Evolutionary conservation across 2,329 filamentous ascomycete species (phyloP), one percentile per base, ranked within the genome.

Genomic region (Cercospora sp.): DNA sequence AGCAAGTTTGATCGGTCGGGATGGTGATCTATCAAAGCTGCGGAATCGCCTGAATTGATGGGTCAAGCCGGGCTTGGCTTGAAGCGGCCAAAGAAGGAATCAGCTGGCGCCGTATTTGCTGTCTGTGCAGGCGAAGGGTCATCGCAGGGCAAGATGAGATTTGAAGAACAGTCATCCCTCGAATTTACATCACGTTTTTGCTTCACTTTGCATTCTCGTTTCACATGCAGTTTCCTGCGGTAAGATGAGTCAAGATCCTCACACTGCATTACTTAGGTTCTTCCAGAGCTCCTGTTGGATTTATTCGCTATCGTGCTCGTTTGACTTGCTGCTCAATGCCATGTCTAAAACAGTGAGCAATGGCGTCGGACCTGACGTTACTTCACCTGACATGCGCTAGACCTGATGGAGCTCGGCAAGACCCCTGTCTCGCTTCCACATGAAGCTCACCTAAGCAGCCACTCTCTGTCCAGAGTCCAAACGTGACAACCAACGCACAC

Each of bases 331-430:
- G 6, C 8, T 12, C 6, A 13, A 26, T 28, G 6, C 4, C 55
- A 33, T 23, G n/a, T 33, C 18, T 13, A 16, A 16, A 58, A 58
- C 23, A 30, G 12, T 26, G 48, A 53, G 48, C 23, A n/a, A 28
- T 28, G 20, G 18, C 45, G 13, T 28, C 16, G 13, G 26, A 53
- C 48, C 48, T 59, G 55, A 59, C 10, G 55, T 59, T 59, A 23
- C 55, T 62, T 62, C 60, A 62, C 36, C 42, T 51, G n/a, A 28
- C n/a, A 18, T 13, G 2, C 31, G 36, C 59, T 62, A 48, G 36
- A 42, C 60, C 28, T 13, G 20, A 62, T 62, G 60, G 40, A 51
- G 33, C 42, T 62, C 60, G 60, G 60, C 60, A 62, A 31, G 60
- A 62, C 60, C 60, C 60, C 36, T 62, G 60, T 48, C 13, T 9